Evolutionary conservation across 352 stramenopile species (phyloP), one percentile per base, ranked within the genome.

Genomic region (Phytophthora quininea): DNA sequence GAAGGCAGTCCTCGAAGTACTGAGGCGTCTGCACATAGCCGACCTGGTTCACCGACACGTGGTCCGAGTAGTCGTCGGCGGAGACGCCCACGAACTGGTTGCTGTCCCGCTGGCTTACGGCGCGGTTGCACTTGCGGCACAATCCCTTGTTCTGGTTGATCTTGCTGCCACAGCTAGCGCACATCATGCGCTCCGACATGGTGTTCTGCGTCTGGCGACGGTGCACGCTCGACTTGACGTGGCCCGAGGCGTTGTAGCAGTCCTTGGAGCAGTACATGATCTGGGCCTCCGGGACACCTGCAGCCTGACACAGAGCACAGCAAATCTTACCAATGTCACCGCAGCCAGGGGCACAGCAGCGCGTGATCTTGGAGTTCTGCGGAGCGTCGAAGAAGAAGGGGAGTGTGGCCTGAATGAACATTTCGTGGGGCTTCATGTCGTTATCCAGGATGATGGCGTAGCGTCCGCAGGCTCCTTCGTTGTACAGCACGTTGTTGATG

Each of bases 401-500:
- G 14, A 91, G 67, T 32, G 77, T 84, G 0, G 82, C 82, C 61
- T 91, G 82, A 47, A 91, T 76, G 64, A 91, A 91, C 82, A 91
- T 89, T 58, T 83, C 76, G 63, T 91, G 82, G 5, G 82, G 82
- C 71, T 91, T 91, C 85, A 93, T 93, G 65, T 93, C 85, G 64
- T 91, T 92, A 69, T 93, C 85, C 37, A 93, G 62, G 48, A 93
- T 93, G 48, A 93, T 86, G 30, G 79, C 81, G 61, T 92, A 91
- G 24, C 82, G 81, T 8, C 82, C 83, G 43, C 62, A 79, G 11
- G 82, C 80, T n/a, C 81, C 79, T 69, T 93, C 85, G 52, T 93
- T 91, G 77, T 92, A 90, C 5, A 93, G 67, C 38, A 89, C 81
- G 51, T 93, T 92, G 78, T 93, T 93, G 62, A 91, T 90, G 72